Evolutionary conservation across 768 basidiomycete genomes (phyloP).

Genomic region (Tephrocybe sp.): DNA sequence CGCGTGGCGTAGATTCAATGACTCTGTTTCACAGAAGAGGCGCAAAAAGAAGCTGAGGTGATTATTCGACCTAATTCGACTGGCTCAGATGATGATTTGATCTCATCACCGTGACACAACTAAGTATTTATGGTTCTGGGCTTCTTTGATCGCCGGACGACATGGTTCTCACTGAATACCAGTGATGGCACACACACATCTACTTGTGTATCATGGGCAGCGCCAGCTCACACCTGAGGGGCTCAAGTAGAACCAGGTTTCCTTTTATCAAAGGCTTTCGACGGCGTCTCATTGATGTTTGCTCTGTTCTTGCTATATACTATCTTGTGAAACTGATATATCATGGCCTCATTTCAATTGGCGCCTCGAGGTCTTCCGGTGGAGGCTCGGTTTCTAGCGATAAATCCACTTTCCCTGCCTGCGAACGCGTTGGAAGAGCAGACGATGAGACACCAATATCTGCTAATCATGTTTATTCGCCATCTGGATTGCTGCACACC

Average conservation of each 20-base stretch:
- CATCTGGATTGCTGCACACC: conserved; percentile 18
- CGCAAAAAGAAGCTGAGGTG: too few species aligned
- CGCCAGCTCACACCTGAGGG: not conserved
- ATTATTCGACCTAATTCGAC: too few species aligned
- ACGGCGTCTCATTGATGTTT: conserved; percentile 1
- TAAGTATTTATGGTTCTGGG: too few species aligned
- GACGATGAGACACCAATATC: conserved; percentile 15
- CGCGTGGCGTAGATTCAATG: too few species aligned
- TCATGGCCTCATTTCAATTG: conserved; percentile 2
- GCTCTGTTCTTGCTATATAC: not conserved
- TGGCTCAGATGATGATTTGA: too few species aligned
- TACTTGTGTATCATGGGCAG: too few species aligned
- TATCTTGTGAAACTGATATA: not conserved
- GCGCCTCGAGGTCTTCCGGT: not conserved
- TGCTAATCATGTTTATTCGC: conserved; percentile 18
- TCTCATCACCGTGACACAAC: too few species aligned
- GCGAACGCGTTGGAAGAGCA: conserved; percentile 6
- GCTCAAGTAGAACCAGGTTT: not conserved
- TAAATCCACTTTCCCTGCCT: not conserved
- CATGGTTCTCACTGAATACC: too few species aligned
- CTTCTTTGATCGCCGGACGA: too few species aligned
- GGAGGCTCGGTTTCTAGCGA: not conserved
- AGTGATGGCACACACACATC: too few species aligned
- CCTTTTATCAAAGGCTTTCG: not conserved
- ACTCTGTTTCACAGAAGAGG: too few species aligned